Base-by-base conservation (phyloP, 2,329 filamentous ascomycete species). In the Blastomyces parvus region DNA sequence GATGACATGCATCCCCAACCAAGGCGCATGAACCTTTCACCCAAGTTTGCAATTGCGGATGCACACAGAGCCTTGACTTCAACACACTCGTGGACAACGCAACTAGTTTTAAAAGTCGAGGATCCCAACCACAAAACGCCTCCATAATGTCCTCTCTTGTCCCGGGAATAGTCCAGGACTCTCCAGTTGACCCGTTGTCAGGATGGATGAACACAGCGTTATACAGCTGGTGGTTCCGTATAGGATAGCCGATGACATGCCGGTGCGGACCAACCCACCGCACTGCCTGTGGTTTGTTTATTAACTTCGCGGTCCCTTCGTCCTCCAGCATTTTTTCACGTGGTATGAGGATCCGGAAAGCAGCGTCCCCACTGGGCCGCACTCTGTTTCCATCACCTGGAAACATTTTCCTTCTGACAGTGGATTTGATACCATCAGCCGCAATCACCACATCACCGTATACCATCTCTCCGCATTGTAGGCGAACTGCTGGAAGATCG, bases 161-260 rank as follows among this genome's bases (percentile, higher is more conserved):
- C 1, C 84, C 85, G 63, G 79, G 82, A 8, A 84, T 87, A 1
- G 85, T 88, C 71, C 87, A 88, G 1, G 84, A 86, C 1, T 83
- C 84, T 2, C 80, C 79, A 1, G 84, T 82, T 66, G 86, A 85
- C 69, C 86, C 83, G 38, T 74, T 77, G 64, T 86, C 84, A 0
- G 84, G 83, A 65, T 88, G 85, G 0, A 82, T 78, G 1, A 85
- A 86, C 14, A 82, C 85, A 50, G 88, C 74, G 73, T 89, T 89
- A 77, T 88, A 88, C 63, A 88, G 83, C 19, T 80, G 80, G 69
- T 88, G 85, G 66, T 81, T 80, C 62, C 82, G 80, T 38, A 89
- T 81, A 0, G 86, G 82, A 69, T 89, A 89, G 1, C 84, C 86
- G 70, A 89, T 88, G 65, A 88, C 84, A 67, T 88, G 86, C 3